Conservation (phyloP, 176 grass and related monocot genomes). For the Oryza longistaminata region DNA sequence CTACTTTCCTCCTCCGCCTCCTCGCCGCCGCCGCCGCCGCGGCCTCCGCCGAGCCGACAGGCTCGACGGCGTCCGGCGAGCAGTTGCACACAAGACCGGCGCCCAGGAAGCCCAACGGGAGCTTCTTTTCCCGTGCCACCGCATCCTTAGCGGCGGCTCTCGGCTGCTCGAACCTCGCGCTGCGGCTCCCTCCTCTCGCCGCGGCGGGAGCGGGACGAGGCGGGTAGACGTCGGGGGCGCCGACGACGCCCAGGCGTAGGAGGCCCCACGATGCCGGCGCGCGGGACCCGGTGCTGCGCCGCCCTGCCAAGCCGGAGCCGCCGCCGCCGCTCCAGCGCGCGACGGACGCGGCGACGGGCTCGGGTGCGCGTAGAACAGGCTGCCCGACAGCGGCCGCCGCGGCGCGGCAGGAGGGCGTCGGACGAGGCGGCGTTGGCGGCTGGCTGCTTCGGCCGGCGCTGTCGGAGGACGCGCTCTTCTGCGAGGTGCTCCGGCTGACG, state of each 20-base stretch:
- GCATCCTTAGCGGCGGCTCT: not conserved
- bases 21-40: slow-evolving; percentile 12
- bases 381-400: slow-evolving; percentile 26
- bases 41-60: slow-evolving; percentile 25
- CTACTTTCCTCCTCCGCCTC: slow-evolving; percentile 34
- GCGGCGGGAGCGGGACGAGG: not conserved
- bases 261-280: slow-evolving; percentile 45
- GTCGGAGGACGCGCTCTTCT: slow-evolving; percentile 32
- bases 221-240: slow-evolving; percentile 48
- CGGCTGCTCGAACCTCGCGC: slow-evolving; percentile 7
- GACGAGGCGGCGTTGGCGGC: not conserved
- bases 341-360: slow-evolving; percentile 46
- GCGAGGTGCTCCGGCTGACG: slow-evolving; percentile 47
- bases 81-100: slow-evolving; percentile 52
- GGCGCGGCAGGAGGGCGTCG: not conserved
- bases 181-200: slow-evolving; percentile 6
- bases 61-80: slow-evolving; percentile 54
- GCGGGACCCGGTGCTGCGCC: slow-evolving; percentile 36
- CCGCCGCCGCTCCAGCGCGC: not conserved
- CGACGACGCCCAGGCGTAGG: slow-evolving; percentile 52
- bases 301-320: not conserved
- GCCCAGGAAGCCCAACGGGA: slow-evolving; percentile 1
- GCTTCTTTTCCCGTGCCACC: slow-evolving; percentile 20
- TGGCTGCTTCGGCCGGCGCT: not conserved
- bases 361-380: slow-evolving; percentile 48